Base-by-base conservation (phyloP, 2,329 filamentous ascomycete species). In the Botrytis elliptica region DNA sequence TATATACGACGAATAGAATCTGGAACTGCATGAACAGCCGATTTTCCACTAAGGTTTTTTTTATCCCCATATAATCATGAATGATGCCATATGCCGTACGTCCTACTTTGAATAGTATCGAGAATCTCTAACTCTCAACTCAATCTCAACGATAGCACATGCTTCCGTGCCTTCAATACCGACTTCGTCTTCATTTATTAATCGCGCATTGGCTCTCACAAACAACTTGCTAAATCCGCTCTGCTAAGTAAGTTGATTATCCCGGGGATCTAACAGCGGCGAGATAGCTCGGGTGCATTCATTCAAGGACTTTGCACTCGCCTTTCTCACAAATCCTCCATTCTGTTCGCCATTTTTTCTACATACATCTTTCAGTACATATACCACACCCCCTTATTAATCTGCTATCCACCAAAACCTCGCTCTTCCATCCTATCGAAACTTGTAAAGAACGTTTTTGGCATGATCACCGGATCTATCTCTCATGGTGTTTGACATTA, bases 171-270 rank as follows among this genome's bases (percentile, higher is more conserved):
- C 1, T 29, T 3, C 25, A 29, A 29, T 6, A 12, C 4, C 25
- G 3, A 0, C 1, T n/a, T 52, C 49, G 0, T 52, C 49, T 25
- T n/a, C 2, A 3, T n/a, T 4, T 4, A 14, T n/a, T n/a, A 1
- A 6, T n/a, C 22, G 12, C 25, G 12, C 49, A 14, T 4, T 5
- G 25, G 4, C 22, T 2, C 49, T 52, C 49, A 52, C 49, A 5
- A 52, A 52, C 2, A 4, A 25, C 2, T 6, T 52, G 4, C 25
- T 12, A n/a, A 52, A 25, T n/a, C 22, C 18, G 10, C 10, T 52
- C 49, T 25, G 10, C 22, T 3, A 25, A 52, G 22, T 49, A 25
- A 12, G 4, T 12, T 49, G 22, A 25, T 25, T 12, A 9, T 55
- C 9, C 49, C 25, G 5, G n/a, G n/a, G 16, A 4, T 3, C 12